These are phyloP conservation scores for Annulohypoxylon moriforme DNA, from an alignment of 495 filamentous ascomycete species.

Conservation along the genomic window DNA sequence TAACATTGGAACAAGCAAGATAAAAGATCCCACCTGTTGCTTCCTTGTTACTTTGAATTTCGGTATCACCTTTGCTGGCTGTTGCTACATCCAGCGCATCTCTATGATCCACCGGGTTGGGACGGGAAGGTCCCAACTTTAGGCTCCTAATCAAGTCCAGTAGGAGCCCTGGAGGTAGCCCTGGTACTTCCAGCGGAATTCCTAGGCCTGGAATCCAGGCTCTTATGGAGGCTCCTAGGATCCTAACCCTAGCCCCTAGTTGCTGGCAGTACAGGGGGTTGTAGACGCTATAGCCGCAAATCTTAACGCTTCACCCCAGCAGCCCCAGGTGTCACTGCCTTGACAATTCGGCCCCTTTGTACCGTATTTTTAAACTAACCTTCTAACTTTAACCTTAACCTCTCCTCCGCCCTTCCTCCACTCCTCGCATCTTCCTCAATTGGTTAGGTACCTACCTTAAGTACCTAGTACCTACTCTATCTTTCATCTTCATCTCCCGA, in stretches of 20 bases:
- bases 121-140: conserved; percentile 31
- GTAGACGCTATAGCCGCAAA: conserved; percentile 31
- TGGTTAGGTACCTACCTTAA: conserved; percentile 12
- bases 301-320: conserved; percentile 11
- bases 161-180: too few species aligned
- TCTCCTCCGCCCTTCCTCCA: conserved; percentile 1
- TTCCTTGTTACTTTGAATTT: conserved; percentile 14
- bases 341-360: conserved; percentile 25
- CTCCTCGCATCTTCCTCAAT: conserved; percentile 5
- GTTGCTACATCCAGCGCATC: background rate
- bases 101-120: conserved; percentile 35
- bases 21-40: conserved; percentile 1
- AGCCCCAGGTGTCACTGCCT: background rate
- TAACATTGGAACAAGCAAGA: background rate
- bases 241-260: background rate
- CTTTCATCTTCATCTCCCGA: background rate
- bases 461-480: conserved; percentile 3
- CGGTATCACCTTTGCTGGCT: conserved; percentile 16
- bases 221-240: too few species aligned
- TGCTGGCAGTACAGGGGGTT: background rate
- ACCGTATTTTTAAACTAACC: conserved; percentile 13
- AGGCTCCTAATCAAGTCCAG: conserved; percentile 3
- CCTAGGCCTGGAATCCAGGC: too few species aligned
- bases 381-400: conserved; percentile 13
- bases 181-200: too few species aligned